A percentile compares a stretch with the other conserved stretches of the same genome.
Conservation (phyloP, 768 basidiomycete species). For the Podaxis sp. region DNA sequence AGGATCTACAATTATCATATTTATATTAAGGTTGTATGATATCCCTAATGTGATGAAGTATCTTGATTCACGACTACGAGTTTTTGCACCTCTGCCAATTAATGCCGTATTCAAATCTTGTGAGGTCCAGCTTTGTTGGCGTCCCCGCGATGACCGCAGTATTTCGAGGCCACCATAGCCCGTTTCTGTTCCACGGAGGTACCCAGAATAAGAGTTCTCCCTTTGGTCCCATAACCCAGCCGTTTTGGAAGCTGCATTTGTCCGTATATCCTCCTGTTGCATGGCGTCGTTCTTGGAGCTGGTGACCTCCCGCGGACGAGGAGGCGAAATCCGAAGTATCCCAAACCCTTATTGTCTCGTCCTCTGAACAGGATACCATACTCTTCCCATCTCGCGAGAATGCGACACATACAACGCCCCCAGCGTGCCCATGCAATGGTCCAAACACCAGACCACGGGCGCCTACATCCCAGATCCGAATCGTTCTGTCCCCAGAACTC, state of each 20-base stretch:
- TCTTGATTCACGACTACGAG: neutral
- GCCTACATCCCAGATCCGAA: slow-evolving; percentile 13
- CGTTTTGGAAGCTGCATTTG: slow-evolving; percentile 12
- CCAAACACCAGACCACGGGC: neutral
- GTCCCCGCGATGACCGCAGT: slow-evolving; percentile 19
- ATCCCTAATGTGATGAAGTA: neutral
- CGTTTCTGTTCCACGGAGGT: slow-evolving; percentile 20
- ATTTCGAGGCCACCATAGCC: slow-evolving; percentile 23
- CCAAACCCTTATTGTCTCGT: slow-evolving; percentile 34
- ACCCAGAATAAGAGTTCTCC: slow-evolving; percentile 21
- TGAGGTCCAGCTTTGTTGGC: slow-evolving; percentile 17
- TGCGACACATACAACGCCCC: neutral
- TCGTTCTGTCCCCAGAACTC: slow-evolving; percentile 6
- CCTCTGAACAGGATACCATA: slow-evolving; percentile 34
- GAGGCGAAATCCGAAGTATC: slow-evolving; percentile 15
- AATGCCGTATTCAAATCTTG: slow-evolving; percentile 13
- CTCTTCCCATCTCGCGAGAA: slow-evolving; percentile 28
- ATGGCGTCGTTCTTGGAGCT: neutral
- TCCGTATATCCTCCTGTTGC: neutral
- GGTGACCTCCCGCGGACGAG: neutral
- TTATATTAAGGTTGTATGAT: neutral
- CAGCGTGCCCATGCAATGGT: slow-evolving; percentile 5
- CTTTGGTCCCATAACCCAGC: slow-evolving; percentile 15
- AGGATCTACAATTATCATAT: too few relatives aligned
- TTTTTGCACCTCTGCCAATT: slow-evolving; percentile 7